Conservation (phyloP, 106 monocot species). For the Agapanthus africanus region DNA sequence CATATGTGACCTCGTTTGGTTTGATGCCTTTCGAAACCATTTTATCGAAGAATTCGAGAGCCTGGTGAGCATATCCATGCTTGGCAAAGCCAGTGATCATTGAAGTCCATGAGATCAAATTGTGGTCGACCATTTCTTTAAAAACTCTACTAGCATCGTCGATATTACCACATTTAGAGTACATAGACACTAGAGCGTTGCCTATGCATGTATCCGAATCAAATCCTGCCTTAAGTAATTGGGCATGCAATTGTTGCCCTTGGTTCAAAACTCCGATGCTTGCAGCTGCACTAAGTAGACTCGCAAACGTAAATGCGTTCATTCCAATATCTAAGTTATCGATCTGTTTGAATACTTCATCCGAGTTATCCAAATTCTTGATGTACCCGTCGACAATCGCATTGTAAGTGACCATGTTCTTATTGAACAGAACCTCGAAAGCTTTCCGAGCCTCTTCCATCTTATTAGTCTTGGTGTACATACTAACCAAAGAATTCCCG, state of each 20-base stretch:
- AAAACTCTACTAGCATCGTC: slow-evolving; percentile 59
- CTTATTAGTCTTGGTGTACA: slow-evolving; percentile 45
- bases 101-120: slow-evolving; percentile 77
- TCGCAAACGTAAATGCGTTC: slow-evolving; percentile 64
- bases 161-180: slow-evolving; percentile 66
- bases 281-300: slow-evolving; percentile 66
- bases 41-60: slow-evolving; percentile 43
- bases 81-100: slow-evolving; percentile 78
- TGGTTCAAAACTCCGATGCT: slow-evolving; percentile 50
- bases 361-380: slow-evolving; percentile 28
- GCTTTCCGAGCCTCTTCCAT: slow-evolving; percentile 74
- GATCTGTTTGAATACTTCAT: slow-evolving; percentile 27
- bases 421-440: slow-evolving; percentile 56
- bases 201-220: slow-evolving; percentile 31
- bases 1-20: slow-evolving; percentile 67
- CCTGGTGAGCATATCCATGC: slow-evolving; percentile 48
- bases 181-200: slow-evolving; percentile 85
- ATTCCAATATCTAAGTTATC: slow-evolving; percentile 35
- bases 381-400: slow-evolving; percentile 42
- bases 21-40: slow-evolving; percentile 41
- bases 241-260: slow-evolving; percentile 63
- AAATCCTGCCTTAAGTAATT: slow-evolving; percentile 46
- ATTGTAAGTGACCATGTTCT: slow-evolving; percentile 58
- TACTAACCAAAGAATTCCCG: slow-evolving; percentile 59
- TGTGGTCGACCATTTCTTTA: slow-evolving; percentile 30